Evolutionary conservation across 805 yeast species (phyloP), one percentile per base, ranked within the genome.

Genomic region (Debaryomyces castellii): DNA sequence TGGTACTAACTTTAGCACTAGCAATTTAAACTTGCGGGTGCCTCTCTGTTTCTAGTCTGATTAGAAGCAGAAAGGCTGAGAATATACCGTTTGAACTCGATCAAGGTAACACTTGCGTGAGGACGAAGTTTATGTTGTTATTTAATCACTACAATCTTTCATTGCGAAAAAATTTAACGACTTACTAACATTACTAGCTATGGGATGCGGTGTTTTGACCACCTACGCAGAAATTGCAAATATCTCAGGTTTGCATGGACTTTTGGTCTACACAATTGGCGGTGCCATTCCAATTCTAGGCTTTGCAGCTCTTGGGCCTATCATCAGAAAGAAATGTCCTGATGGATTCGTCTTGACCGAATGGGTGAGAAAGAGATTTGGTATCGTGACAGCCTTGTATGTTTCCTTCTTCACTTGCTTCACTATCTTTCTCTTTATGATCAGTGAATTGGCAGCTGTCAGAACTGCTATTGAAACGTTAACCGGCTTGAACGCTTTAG

Each of bases 301-400:
- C n/a, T 91, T 91, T 71, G 88, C 94, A 0, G 77, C 78, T 43
- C 67, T 87, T 47, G 97, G 97, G 0, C 97, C 97, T 1, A 60
- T 82, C 8, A 83, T 91, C 48, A 74, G 96, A 52, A 77, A 72
- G 48, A 77, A 78, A 53, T 87, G 96, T 54, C 97, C 97, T 0
- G 81, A 87, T 7, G 97, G 97, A 2, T 91, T 91, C 62, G 90
- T 91, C 22, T 69, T 91, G 54, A 89, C 96, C 4, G 96, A 91
- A 62, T 91, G 97, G 97, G 92, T 89, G n/a, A 79, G 88, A 59
- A 80, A 80, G 39, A 73, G 97, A 54, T 91, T 77, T 61, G 97
- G 97, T 2, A 60, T 74, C 4, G 66, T 84, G 12, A 75, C 96
- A 3, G 86, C 89, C 0, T 68, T 89, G 52, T 87, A 89, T 54